Base-by-base conservation (phyloP, 495 filamentous ascomycete genomes). In the Neurospora sp. region DNA sequence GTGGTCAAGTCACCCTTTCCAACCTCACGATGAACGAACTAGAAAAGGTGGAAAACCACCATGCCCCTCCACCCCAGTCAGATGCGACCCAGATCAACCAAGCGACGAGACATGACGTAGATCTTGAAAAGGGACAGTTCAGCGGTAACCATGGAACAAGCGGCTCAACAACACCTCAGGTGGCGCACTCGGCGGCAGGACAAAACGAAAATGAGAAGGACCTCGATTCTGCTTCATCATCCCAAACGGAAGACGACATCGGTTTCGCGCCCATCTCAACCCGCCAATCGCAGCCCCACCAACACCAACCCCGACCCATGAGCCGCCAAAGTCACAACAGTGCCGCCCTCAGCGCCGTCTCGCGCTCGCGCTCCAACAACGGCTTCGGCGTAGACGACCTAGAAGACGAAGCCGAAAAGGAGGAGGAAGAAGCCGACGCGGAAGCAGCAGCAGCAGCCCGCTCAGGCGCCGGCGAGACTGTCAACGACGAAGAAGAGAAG, bases 351-450 rank as follows among this genome's bases (percentile, higher is more conserved):
- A 66, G 54, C 54, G 28, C 34, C 54, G 34, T 78, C 7, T 69
- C 71, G 73, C 77, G 86, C 80, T 74, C 84, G 76, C 79, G 88
- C 76, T 91, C 89, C 42, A 84, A 90, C 74, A 92, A 90, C 77
- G 90, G 87, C 13, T 86, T 90, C 75, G 90, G 90, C 13, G 84
- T 84, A 70, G 89, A 88, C 76, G 82, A 83, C 74, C 73, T 83
- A 45, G 78, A 82, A 8, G 80, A 82, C 17, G 81, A 83, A 54
- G 74, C 81, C 17, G 78, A 81, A 17, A 42, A 42, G 17, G 17
- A 78, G 8, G 75, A 77, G 24, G 78, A 81, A n/a, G 76, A 54
- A 70, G 42, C 62, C 72, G 72, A 73, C 71, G 21, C 73, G 72
- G 36, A 62, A 38, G 21, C 73, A 54, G 15, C 73, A 54, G 15